Base-by-base conservation (phyloP, 257 asterid genomes). In the Orobanche coerulescens region DNA sequence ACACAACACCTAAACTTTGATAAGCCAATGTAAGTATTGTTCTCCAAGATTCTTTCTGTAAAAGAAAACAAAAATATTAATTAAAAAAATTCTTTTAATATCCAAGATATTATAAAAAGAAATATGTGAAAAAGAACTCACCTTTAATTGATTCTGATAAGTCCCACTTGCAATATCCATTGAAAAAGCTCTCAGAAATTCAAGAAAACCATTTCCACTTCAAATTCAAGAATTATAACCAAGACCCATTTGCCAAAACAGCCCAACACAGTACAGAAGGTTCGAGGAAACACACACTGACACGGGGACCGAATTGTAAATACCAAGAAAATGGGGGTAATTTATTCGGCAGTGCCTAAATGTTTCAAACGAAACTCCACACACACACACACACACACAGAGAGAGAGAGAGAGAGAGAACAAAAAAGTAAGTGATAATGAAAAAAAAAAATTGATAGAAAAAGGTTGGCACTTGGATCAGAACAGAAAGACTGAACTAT, bases 1-100 rank as follows among this genome's bases (percentile, higher is more conserved):
- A 90, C 0, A 90, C 97, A 36, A 90, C 97, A 14, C 97, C 97
- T 39, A 90, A 73, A 39, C 97, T 90, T 75, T 90, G 97, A 59
- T 90, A 90, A 52, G 97, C 95, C 60, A 90, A 76, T 34, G 85
- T 77, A 39, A 90, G 66, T 37, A 84, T 73, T 64, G 85, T 78
- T 52, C 81, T 79, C 97, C 97, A 87, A 1, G 94, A 82, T 56
- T 82, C 85, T 69, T 59, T 82, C 97, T 90, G 88, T 73, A 75
- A 59, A 62, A 28, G 2, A 23, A 24, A 11, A 19, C 19, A 15
- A 15, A 42, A 42, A 42, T 6, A 12, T 42, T 15, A 23, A 11
- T 2, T 10, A 20, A 50, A 12, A 22, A n/a, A n/a, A n/a, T n/a
- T n/a, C n/a, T n/a, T n/a, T 12, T 23, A n/a, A 25, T 4, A 18